Conservation (phyloP, 306 rosid genomes). For the Trifolium dubium region DNA sequence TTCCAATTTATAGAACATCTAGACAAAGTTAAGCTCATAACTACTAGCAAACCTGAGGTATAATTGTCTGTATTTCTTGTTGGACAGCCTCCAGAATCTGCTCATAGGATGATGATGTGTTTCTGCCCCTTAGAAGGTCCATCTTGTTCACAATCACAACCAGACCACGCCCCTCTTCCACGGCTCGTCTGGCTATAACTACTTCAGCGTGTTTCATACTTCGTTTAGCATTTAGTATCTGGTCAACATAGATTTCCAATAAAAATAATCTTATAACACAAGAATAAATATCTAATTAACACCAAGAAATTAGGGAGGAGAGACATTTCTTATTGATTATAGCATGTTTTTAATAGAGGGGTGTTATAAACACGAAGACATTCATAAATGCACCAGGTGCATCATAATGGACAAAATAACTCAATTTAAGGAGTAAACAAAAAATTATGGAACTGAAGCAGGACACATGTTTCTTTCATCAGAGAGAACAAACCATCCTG, state of each 20-base stretch:
- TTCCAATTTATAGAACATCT: constrained; percentile 27
- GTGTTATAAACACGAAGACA: neutral
- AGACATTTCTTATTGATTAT: constrained; percentile 16
- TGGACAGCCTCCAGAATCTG: constrained; percentile 85
- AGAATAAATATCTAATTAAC: constrained; percentile 5
- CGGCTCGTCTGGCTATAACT: constrained; percentile 89
- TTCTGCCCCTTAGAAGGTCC: constrained; percentile 80
- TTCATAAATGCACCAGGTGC: constrained; percentile 31
- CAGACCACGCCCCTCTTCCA: constrained; percentile 97
- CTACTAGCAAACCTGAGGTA: constrained; percentile 75
- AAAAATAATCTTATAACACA: constrained; percentile 39
- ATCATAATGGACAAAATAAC: constrained; percentile 33
- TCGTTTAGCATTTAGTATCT: constrained; percentile 78
- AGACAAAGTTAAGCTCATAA: constrained; percentile 30
- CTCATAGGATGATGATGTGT: constrained; percentile 51
- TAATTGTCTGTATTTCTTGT: constrained; percentile 77
- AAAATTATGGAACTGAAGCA: constrained; percentile 15
- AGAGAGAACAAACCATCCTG: constrained; percentile 15
- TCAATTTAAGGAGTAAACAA: constrained; percentile 27
- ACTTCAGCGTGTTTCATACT: constrained; percentile 95
- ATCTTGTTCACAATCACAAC: constrained; percentile 98
- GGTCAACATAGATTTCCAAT: constrained; percentile 31
- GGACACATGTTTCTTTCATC: constrained; percentile 4
- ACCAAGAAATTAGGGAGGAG: constrained; percentile 12
- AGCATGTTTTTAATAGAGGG: neutral